phyloP scores from a whole-genome alignment of 257 asterid genomes.

The Solanum sejunctum region DNA sequence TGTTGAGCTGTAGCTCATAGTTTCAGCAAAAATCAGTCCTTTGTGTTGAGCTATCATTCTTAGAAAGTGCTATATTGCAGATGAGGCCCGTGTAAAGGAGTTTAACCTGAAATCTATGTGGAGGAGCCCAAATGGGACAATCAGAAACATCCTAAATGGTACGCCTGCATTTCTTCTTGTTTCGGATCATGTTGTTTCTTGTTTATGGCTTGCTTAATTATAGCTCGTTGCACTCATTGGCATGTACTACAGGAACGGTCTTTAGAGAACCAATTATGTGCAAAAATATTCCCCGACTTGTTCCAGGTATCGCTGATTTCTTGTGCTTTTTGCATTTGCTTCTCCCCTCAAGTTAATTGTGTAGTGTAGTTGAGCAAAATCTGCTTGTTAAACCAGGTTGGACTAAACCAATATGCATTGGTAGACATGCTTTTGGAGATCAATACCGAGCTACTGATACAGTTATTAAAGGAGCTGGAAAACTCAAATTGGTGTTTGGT shows the following conservation, averaged over 20 bases:
- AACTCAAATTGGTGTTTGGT: conserved; percentile 94
- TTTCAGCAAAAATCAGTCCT: neutral
- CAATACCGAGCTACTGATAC: conserved; percentile 96
- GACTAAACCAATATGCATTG: conserved; percentile 96
- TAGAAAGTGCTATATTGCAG: conserved; percentile 21
- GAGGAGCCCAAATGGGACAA: conserved; percentile 99
- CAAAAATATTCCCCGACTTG: conserved; percentile 89
- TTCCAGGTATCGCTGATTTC: conserved; percentile 49
- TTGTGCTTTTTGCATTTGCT: neutral
- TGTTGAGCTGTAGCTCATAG: neutral
- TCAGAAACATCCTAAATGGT: conserved; percentile 96
- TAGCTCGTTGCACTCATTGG: neutral
- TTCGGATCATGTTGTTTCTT: neutral
- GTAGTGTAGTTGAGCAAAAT: neutral
- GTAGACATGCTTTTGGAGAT: conserved; percentile 98
- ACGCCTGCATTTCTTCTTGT: neutral
- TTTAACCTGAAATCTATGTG: conserved; percentile 82
- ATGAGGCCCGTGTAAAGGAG: conserved; percentile 87
- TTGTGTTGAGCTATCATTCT: neutral
- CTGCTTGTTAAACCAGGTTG: conserved; percentile 44
- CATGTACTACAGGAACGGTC: conserved; percentile 60
- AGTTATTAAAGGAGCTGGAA: conserved; percentile 89
- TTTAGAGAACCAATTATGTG: conserved; percentile 97
- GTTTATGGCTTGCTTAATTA: neutral
- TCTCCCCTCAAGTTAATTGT: neutral